Evolutionary conservation across 345 rosid genomes (phyloP), one percentile per base, ranked within the genome.

Genomic region (Melaleuca alternifolia): DNA sequence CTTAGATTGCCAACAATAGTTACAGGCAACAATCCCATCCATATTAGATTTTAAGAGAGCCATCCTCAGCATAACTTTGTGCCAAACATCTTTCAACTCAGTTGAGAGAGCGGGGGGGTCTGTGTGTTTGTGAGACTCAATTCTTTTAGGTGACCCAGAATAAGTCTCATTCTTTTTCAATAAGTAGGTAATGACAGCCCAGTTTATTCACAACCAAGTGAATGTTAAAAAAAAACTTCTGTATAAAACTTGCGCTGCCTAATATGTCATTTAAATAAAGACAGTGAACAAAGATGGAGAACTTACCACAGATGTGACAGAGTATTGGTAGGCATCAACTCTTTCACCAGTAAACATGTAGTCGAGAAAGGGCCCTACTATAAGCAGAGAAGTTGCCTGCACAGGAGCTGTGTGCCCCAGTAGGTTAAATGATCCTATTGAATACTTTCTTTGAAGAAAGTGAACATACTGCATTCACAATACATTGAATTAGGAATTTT

Each of bases 401-500:
- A 93, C 95, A 5, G 98, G 99, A 92, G 99, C 99, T 24, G 99
- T 98, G 91, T 95, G 99, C 83, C 98, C 99, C 89, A 96, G 89
- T 84, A 98, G 89, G 89, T 94, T 96, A 89, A 96, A 98, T 86
- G 99, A 98, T 84, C 98, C 97, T 20, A 98, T 92, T 51, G 96
- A 92, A 90, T 96, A 95, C 91, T 93, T 96, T 90, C 98, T 87
- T 87, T 96, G 98, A 88, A 98, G 98, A 93, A 82, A 91, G 92
- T 98, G 98, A 88, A 98, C 99, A 89, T 95, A 96, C 99, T 98
- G 94, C 92, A 91, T 86, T 30, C 48, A 71, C 51, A 46, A 20
- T 46, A 28, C 46, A 12, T 52, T 37, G 79, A 33, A 83, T 46
- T 84, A 71, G 84, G 79, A 71, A 71, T 33, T 71, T 33, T 71